Evolutionary conservation across 2,329 filamentous ascomycete genomes (phyloP).

Genomic region (Pestalotiopsis sp.): DNA sequence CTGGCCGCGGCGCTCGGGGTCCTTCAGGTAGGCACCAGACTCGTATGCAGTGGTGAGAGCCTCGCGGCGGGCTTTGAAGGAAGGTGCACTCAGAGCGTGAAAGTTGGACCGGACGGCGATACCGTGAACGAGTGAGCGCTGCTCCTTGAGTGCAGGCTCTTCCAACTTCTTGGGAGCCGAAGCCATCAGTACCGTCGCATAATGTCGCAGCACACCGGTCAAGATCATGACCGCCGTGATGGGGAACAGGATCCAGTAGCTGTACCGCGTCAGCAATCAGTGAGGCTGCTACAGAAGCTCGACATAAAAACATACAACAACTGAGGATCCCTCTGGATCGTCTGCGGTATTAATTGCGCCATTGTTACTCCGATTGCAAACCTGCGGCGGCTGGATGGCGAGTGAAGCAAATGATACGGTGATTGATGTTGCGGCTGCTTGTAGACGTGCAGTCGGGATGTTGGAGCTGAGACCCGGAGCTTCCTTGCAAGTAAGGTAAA

Average conservation of each 20-base stretch:
- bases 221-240: slow-evolving; percentile 98
- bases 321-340: slow-evolving; percentile 97
- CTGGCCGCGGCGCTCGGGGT: slow-evolving; percentile 83
- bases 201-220: slow-evolving; percentile 94
- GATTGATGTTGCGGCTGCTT: not conserved
- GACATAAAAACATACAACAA: slow-evolving; percentile 72
- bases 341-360: slow-evolving; percentile 86
- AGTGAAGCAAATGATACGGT: not conserved
- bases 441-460: not conserved
- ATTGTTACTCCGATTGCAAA: slow-evolving; percentile 50
- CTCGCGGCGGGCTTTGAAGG: slow-evolving; percentile 81
- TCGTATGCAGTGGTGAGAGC: slow-evolving; percentile 82
- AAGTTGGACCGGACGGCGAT: slow-evolving; percentile 84
- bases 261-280: slow-evolving; percentile 41
- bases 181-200: slow-evolving; percentile 89
- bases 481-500: not conserved
- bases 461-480: not conserved
- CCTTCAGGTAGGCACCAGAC: slow-evolving; percentile 85
- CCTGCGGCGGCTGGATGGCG: not conserved
- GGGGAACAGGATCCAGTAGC: slow-evolving; percentile 98
- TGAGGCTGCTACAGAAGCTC: not conserved
- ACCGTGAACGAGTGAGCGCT: slow-evolving; percentile 81
- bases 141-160: slow-evolving; percentile 78
- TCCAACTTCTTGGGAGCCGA: slow-evolving; percentile 82
- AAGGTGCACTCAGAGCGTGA: slow-evolving; percentile 74